These are phyloP conservation scores for Achaetomiella virescens DNA, from an alignment of 495 filamentous ascomycete species.

Conservation along the genomic window DNA sequence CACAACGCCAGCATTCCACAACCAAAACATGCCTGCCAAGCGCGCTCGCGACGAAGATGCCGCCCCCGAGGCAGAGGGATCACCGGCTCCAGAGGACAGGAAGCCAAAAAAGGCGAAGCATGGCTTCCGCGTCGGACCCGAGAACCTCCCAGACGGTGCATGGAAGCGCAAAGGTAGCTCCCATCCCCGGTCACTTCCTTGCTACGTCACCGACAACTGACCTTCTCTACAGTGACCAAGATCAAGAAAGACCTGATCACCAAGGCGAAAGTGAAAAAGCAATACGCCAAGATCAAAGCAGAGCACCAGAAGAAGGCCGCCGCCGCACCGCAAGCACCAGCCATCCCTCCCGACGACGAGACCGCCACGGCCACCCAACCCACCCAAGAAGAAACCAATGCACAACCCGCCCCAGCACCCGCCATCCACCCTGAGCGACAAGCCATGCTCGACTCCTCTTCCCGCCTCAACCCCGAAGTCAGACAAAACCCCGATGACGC, in stretches of 20 bases:
- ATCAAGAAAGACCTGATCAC: constrained; percentile 87
- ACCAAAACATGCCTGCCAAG: constrained; percentile 57
- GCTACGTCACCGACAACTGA: constrained; percentile 5
- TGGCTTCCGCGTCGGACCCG: constrained; percentile 72
- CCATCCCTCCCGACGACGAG: constrained; percentile 13
- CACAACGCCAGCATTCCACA: constrained; percentile 5
- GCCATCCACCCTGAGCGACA: constrained; percentile 66
- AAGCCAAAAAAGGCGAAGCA: constrained; percentile 42
- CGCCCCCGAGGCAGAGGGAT: neutral
- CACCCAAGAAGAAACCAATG: constrained; percentile 10
- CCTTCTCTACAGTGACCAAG: constrained; percentile 62
- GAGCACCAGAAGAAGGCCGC: constrained; percentile 27
- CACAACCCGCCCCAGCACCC: constrained; percentile 64
- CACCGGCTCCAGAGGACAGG: constrained; percentile 17
- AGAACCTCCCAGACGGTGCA: constrained; percentile 86
- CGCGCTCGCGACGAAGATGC: constrained; percentile 48
- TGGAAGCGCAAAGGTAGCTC: constrained; percentile 79
- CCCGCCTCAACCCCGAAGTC: constrained; percentile 33
- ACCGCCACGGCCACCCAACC: constrained; percentile 16
- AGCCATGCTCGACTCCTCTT: constrained; percentile 57
- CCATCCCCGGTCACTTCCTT: neutral
- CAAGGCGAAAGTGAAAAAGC: constrained; percentile 90
- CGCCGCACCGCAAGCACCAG: constrained; percentile 7
- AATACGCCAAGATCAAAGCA: constrained; percentile 79
- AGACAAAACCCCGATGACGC: constrained; percentile 34